A percentile compares a stretch with the other conserved stretches of the same genome.
phyloP scores from a whole-genome alignment of 2,329 filamentous ascomycete genomes.

The Paracamarosporium sp. region DNA sequence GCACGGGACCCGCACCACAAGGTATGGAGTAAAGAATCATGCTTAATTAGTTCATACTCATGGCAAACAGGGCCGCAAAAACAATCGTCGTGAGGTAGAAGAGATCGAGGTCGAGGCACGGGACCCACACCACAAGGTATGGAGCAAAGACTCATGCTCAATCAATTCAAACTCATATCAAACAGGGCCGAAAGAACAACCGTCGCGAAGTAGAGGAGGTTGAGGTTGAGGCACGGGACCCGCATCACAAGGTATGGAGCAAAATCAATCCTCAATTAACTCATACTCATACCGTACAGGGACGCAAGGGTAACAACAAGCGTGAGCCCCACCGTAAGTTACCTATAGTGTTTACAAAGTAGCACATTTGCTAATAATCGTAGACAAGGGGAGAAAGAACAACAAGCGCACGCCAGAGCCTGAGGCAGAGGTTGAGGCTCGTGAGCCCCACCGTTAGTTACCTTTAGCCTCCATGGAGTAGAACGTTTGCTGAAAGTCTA shows the following conservation, averaged over 20 bases:
- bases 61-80: too few relatives aligned
- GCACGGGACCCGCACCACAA: slow-evolving; percentile 9
- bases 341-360: too few relatives aligned
- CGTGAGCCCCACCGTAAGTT: background rate
- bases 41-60: too few relatives aligned
- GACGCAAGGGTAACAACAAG: too few relatives aligned
- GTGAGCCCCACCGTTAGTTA: background rate
- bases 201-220: background rate
- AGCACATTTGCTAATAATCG: too few relatives aligned
- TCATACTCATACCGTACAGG: too few relatives aligned
- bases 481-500: too few relatives aligned
- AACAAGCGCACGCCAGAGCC: background rate
- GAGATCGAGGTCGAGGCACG: background rate
- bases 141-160: too few relatives aligned
- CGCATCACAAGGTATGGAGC: slow-evolving; percentile 4
- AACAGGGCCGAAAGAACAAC: background rate
- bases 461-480: too few relatives aligned
- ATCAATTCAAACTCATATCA: too few relatives aligned
- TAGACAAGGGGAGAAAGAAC: background rate
- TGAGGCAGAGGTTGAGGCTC: background rate
- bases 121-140: slow-evolving; percentile 1
- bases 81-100: background rate
- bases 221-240: slow-evolving; percentile 3
- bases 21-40: too few relatives aligned
- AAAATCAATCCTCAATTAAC: too few relatives aligned